Evolutionary conservation across 345 rosid species (phyloP), one percentile per base, ranked within the genome.

Genomic region (Clarkia xantiana): DNA sequence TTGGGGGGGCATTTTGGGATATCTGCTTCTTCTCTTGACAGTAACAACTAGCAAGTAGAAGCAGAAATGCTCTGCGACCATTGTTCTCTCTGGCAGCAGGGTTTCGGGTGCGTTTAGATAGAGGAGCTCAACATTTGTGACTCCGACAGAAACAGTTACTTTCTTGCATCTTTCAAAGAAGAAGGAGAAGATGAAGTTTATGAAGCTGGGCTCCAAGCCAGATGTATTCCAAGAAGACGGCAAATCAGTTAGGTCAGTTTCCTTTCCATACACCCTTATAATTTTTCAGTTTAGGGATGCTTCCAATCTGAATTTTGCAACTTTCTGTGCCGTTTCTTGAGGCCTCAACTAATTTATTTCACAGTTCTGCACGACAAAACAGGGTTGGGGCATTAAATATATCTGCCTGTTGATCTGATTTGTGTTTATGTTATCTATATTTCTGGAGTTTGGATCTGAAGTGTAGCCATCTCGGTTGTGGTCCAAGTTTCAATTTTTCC

Each of bases 161-260:
- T 29, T 29, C 36, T 29, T 10, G 8, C 8, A 7, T 29, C 36
- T 29, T 29, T 29, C 36, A 2, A 29, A 29, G 36, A 29, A 22
- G 25, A n/a, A n/a, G n/a, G 5, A 29, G 36, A n/a, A 67, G 47
- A 88, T 88, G 97, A 88, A 84, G 95, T 80, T 76, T 61, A 84
- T 88, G 97, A 88, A 88, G 79, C 60, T 88, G 65, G 97, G 97
- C 20, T 82, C 83, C 45, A 88, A 84, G 76, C 95, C 95, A 71
- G 97, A 88, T 72, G 67, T 76, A 17, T 78, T 88, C 60, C 84
- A 74, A 60, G 71, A 83, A 62, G 85, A 82, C 44, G 97, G 83
- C 42, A 78, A 78, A 71, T 69, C 62, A 58, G 45, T 64, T 70
- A 77, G 79, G 97, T 84, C 54, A 67, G 76, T 39, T 53, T 11